phyloP scores from a whole-genome alignment of 768 basidiomycete genomes.

The Suillus subalutaceus region DNA sequence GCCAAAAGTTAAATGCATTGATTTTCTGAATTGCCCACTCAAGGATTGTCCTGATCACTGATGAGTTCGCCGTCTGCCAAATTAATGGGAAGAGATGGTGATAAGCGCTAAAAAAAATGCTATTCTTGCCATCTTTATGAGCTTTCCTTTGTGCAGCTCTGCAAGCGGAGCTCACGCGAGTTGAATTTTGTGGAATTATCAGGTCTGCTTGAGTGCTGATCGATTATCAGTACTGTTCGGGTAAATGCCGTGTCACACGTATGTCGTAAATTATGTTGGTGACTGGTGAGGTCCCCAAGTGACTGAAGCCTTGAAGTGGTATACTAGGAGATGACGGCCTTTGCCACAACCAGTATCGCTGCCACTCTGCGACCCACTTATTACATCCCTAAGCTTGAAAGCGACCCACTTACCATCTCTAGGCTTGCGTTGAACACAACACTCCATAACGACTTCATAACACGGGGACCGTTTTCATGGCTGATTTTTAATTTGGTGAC shows the following conservation, averaged over 20 bases:
- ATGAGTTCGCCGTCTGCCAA: background rate
- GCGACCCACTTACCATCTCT: background rate
- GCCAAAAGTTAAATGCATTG: background rate
- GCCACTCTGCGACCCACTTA: background rate
- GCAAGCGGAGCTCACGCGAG: background rate
- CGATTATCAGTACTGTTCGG: background rate
- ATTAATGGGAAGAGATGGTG: background rate
- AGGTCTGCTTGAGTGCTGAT: background rate
- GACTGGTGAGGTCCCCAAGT: slow-evolving; percentile 10
- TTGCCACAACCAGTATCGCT: background rate
- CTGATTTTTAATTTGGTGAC: background rate
- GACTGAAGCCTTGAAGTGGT: no score
- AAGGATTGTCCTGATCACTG: background rate
- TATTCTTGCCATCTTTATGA: background rate
- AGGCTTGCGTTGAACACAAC: background rate
- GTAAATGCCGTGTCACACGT: background rate
- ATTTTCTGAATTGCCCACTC: background rate
- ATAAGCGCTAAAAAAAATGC: background rate
- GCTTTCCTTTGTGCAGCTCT: background rate
- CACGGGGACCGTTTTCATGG: background rate
- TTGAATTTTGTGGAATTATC: background rate
- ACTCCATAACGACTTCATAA: background rate
- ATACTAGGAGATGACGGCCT: background rate
- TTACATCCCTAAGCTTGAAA: background rate
- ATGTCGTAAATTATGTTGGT: background rate